Percentiles rank a stretch among this genome's conserved stretches.
phyloP scores from a whole-genome alignment of 176 grass and related monocot genomes.

The Paspalum vaginatum region DNA sequence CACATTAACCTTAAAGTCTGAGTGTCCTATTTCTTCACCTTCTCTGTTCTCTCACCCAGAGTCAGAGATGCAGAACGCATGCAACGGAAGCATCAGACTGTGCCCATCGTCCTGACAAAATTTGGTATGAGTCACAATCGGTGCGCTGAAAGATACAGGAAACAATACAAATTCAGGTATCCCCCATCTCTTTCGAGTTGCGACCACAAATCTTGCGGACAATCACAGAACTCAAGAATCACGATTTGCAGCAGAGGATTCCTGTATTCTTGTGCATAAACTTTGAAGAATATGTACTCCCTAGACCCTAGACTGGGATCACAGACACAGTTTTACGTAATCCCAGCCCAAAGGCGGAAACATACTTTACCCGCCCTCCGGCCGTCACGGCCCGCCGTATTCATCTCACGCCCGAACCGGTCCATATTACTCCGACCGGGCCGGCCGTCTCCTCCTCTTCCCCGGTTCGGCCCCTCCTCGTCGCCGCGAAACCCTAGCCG shows the following conservation, averaged over 20 bases:
- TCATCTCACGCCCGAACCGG: slow-evolving; percentile 9
- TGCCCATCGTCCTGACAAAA: background rate
- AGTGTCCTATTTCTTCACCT: background rate
- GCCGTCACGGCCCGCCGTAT: background rate
- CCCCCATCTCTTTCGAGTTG: too few relatives aligned
- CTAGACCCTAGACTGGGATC: background rate
- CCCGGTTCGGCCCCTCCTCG: slow-evolving; percentile 17
- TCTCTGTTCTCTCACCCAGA: background rate
- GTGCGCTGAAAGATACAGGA: background rate
- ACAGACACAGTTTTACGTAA: background rate
- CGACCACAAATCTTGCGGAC: too few relatives aligned
- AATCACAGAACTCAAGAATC: too few relatives aligned
- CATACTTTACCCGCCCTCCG: background rate
- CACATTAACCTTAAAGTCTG: background rate
- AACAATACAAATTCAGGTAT: too few relatives aligned
- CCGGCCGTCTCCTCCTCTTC: background rate
- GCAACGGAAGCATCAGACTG: slow-evolving; percentile 2
- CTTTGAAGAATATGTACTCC: background rate
- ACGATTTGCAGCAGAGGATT: too few relatives aligned
- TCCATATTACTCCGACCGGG: slow-evolving; percentile 28
- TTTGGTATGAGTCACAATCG: background rate
- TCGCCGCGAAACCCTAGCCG: slow-evolving; percentile 49
- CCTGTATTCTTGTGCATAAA: background rate
- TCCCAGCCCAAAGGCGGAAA: background rate
- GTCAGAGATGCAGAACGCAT: background rate